Evolutionary conservation across 306 rosid species (phyloP).

Genomic region (Begonia fuchsioides): DNA sequence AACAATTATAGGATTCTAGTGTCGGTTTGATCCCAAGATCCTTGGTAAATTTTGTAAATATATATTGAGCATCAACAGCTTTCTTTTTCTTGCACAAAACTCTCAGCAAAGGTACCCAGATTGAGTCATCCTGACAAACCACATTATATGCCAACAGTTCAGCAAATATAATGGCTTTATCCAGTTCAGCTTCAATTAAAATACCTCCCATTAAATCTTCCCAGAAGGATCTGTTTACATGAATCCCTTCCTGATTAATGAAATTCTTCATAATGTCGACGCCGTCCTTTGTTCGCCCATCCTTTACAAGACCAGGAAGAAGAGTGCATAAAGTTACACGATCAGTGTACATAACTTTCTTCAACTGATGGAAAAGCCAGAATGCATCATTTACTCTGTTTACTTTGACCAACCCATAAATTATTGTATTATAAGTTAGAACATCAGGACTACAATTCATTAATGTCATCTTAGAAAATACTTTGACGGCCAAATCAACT

Average conservation of each 20-base stretch:
- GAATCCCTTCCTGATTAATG: slow-evolving; percentile 23
- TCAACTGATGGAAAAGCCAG: slow-evolving; percentile 95
- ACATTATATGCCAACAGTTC: slow-evolving; percentile 41
- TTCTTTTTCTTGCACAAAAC: slow-evolving; percentile 43
- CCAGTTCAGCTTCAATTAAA: slow-evolving; percentile 46
- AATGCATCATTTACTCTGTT: slow-evolving; percentile 52
- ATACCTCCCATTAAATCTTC: slow-evolving; percentile 65
- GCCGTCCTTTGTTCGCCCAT: slow-evolving; percentile 51
- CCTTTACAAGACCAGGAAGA: slow-evolving; percentile 62
- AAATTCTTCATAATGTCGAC: slow-evolving; percentile 40
- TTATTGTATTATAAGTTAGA: slow-evolving; percentile 70
- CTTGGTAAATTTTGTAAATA: slow-evolving; percentile 55
- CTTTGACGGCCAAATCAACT: slow-evolving; percentile 57
- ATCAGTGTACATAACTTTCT: slow-evolving; percentile 71
- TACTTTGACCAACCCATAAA: slow-evolving; percentile 63
- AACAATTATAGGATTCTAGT: slow-evolving; percentile 53
- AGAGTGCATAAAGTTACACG: slow-evolving; percentile 73
- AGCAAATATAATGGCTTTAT: slow-evolving; percentile 45
- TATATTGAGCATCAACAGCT: slow-evolving; percentile 46
- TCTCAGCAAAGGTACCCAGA: slow-evolving; percentile 53
- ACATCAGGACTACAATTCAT: slow-evolving; percentile 72
- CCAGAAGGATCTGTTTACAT: slow-evolving; percentile 41
- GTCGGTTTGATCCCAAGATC: slow-evolving; percentile 49
- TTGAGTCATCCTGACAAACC: slow-evolving; percentile 45
- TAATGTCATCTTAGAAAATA: slow-evolving; percentile 49